Conservation (phyloP, 169 alveolate species). For the Plasmodium ovale region DNA sequence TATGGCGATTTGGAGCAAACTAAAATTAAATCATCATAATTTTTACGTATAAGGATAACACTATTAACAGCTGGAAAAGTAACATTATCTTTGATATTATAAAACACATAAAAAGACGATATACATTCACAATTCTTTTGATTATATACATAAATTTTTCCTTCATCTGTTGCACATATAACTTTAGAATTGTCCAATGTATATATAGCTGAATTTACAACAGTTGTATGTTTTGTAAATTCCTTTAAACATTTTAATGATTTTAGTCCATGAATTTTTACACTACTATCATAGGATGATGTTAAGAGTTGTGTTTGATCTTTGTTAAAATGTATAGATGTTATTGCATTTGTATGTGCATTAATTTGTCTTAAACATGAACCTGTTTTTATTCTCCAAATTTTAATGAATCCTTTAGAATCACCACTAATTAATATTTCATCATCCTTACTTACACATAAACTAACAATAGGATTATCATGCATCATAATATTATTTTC, state of each 20-base stretch:
- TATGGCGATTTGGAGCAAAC: conserved; percentile 84
- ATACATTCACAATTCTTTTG: conserved; percentile 81
- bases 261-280: conserved; percentile 84
- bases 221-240: conserved; percentile 82
- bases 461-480: conserved; percentile 85
- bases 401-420: conserved; percentile 85
- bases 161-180: conserved; percentile 86
- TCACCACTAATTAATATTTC: conserved; percentile 90
- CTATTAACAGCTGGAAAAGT: conserved; percentile 26
- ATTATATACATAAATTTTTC: conserved; percentile 84
- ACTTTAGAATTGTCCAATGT: conserved; percentile 81
- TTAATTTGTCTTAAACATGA: conserved; percentile 84
- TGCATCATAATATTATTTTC: conserved; percentile 89
- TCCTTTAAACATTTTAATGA: conserved; percentile 83
- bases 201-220: conserved; percentile 81
- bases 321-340: conserved; percentile 86
- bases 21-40: conserved; percentile 78
- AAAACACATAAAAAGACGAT: conserved; percentile 81
- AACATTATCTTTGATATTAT: conserved; percentile 61
- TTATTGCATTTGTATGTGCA: conserved; percentile 79
- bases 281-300: conserved; percentile 87
- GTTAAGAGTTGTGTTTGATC: conserved; percentile 87
- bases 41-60: conserved; percentile 64
- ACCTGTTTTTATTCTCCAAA: conserved; percentile 56
- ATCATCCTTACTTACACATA: conserved; percentile 90